These are phyloP conservation scores for Gossypium ekmanianum DNA, from an alignment of 345 rosid genomes.

Conservation along the genomic window DNA sequence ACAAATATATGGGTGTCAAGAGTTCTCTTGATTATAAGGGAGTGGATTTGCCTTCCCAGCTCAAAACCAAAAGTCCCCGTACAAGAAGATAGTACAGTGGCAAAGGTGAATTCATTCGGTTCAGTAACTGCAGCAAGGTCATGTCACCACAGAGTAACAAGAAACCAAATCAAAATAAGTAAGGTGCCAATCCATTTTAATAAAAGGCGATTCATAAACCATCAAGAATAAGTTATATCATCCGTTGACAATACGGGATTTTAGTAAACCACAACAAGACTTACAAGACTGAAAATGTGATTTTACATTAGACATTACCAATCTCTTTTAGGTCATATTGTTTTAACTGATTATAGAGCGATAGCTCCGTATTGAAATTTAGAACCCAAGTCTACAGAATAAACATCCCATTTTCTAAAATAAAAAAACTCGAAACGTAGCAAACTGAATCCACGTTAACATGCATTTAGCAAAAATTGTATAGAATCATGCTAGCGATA, in stretches of 20 bases:
- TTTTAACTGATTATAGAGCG: neutral
- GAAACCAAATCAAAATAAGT: neutral
- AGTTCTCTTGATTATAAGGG: conserved; percentile 49
- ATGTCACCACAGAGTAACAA: conserved; percentile 12
- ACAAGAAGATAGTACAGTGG: conserved; percentile 69
- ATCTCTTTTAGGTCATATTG: neutral
- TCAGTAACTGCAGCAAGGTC: conserved; percentile 43
- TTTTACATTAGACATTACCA: neutral
- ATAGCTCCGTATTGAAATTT: neutral
- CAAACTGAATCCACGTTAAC: neutral
- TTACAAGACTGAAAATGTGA: neutral
- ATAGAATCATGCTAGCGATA: neutral
- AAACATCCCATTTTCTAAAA: neutral
- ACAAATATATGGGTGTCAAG: conserved; percentile 63
- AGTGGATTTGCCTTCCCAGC: conserved; percentile 78
- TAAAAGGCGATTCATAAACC: neutral
- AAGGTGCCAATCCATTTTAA: neutral
- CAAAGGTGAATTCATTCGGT: conserved; percentile 80
- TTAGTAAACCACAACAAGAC: neutral
- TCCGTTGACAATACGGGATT: neutral
- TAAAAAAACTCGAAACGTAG: neutral
- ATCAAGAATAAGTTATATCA: neutral
- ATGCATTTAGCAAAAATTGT: neutral
- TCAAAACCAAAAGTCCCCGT: conserved; percentile 41
- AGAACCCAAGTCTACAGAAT: neutral